These are phyloP conservation scores for Arthrocladium fulminans DNA, from an alignment of 2,329 filamentous ascomycete genomes.

Conservation along the genomic window DNA sequence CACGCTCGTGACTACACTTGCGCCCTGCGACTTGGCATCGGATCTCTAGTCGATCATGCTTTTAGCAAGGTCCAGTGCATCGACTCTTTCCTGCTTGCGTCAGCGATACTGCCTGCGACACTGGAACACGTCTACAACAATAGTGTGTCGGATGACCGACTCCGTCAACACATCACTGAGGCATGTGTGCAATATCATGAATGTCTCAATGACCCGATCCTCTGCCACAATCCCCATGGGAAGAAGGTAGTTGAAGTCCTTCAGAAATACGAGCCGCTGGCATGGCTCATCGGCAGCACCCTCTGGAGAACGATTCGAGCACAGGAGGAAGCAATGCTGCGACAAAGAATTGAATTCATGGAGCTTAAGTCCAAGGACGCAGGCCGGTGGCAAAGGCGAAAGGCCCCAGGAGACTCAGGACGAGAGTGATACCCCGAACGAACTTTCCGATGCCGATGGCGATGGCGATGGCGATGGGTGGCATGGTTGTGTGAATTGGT, in stretches of 20 bases:
- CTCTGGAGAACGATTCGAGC: background rate
- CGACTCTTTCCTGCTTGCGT: background rate
- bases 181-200: background rate
- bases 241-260: background rate
- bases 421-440: too few species aligned
- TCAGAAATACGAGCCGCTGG: background rate
- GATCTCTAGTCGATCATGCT: background rate
- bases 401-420: too few species aligned
- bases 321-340: background rate
- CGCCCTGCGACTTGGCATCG: background rate
- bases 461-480: too few species aligned
- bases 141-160: background rate
- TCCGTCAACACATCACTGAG: background rate
- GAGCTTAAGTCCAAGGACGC: background rate
- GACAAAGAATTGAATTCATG: background rate
- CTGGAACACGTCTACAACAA: background rate
- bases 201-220: background rate
- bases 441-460: too few species aligned
- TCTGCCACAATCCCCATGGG: background rate
- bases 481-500: too few species aligned
- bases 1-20: background rate
- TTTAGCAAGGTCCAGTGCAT: background rate
- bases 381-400: too few species aligned
- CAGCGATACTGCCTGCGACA: background rate
- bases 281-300: background rate